Evolutionary conservation across 2,329 filamentous ascomycete genomes (phyloP), one percentile per base, ranked within the genome.

Genomic region (Albophoma yamanashiensis): DNA sequence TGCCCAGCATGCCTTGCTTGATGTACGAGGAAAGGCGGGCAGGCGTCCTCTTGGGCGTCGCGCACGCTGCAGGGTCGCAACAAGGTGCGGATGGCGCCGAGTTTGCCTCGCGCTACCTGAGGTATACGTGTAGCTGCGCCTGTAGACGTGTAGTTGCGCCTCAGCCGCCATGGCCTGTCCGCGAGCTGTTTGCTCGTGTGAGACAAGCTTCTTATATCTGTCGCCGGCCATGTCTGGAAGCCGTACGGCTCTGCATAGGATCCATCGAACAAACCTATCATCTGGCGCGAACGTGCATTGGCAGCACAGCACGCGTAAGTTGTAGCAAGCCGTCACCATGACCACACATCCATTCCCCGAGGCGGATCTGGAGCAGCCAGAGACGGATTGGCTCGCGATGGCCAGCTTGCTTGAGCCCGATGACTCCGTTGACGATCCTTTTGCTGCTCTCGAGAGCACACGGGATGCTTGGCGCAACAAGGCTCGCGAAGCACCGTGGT

Each of bases 371-470:
- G 40, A 39, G 56, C 61, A 55, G 42, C 34, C 58, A 55, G 63
- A 58, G 38, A 63, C 58, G 45, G 60, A 63, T 31, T 62, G 61
- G 34, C 63, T 59, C 31, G 59, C 67, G 31, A 69, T 71, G 64
- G 69, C 71, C 14, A 68, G 67, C 6, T 63, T 69, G 15, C 72
- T 71, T 47, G 61, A 64, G 17, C 65, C 70, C 8, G 70, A 69
- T n/a, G 68, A 72, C 45, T 68, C 68, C 50, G 62, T 69, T 45
- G 67, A 67, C n/a, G 67, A 71, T 14, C 68, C 69, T 1, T 69
- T 70, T 34, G 64, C 67, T 40, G 62, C 62, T 12, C 61, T 73
- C 2, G 64, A 66, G 2, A 60, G 62, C 31, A 52, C 66, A 8
- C 63, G 72, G 60, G 63, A 69, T 61, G 31, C 67, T 55, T 67